Percentiles rank a stretch among this genome's conserved stretches.
These are phyloP conservation scores for Mitragyna speciosa DNA, from an alignment of 257 asterid genomes.

Conservation along the genomic window DNA sequence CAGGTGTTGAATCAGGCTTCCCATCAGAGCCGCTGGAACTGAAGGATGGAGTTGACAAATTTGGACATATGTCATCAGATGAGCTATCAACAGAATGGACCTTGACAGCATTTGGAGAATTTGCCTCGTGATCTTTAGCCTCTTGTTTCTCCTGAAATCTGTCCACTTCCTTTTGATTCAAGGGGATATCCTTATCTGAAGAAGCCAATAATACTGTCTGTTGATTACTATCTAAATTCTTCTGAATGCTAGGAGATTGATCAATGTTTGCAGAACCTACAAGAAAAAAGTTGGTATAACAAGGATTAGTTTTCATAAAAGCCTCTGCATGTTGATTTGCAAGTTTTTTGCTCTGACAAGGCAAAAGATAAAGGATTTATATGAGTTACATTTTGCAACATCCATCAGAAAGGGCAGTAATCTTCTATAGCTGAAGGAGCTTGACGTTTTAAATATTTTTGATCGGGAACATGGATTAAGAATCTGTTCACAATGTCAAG, in stretches of 20 bases:
- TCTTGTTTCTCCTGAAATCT: constrained; percentile 20
- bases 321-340: neutral
- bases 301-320: neutral
- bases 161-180: constrained; percentile 16
- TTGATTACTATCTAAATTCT: constrained; percentile 25
- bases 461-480: constrained; percentile 60
- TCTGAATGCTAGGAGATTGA: constrained; percentile 29
- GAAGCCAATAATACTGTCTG: constrained; percentile 13
- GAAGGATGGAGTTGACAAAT: constrained; percentile 24
- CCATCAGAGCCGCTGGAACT: constrained; percentile 22
- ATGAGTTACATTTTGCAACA: constrained; percentile 41
- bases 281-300: neutral
- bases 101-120: constrained; percentile 5
- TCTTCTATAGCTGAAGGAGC: constrained; percentile 71
- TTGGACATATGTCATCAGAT: constrained; percentile 22
- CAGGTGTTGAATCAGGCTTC: constrained; percentile 16
- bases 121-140: constrained; percentile 16
- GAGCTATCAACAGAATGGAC: constrained; percentile 20
- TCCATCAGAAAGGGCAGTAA: constrained; percentile 76
- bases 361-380: constrained; percentile 22
- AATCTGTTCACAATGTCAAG: constrained; percentile 39
- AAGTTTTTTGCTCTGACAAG: constrained; percentile 4
- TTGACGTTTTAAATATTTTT: constrained; percentile 54
- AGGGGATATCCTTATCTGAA: constrained; percentile 7
- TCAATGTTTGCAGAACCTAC: constrained; percentile 38